Evolutionary conservation across 306 rosid species (phyloP), one percentile per base, ranked within the genome.

Genomic region (Cucurbita moschata): DNA sequence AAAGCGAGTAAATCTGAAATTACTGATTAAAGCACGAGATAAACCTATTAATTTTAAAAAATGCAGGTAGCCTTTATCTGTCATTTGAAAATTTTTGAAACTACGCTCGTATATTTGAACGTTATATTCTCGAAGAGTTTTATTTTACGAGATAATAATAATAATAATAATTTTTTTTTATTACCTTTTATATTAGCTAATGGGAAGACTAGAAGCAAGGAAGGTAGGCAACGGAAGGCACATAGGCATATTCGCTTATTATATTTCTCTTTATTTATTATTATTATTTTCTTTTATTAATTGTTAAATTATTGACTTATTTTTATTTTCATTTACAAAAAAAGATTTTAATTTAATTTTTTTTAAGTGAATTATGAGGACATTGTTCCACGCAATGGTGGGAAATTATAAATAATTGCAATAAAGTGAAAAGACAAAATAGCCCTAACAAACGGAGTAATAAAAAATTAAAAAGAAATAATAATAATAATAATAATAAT

Each of bases 181-280:
- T 30, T 2, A 62, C 2, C 30, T 39, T 39, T 63, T 7, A 12
- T 66, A n/a, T 66, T 66, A 44, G 56, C 57, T 46, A 68, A 47
- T 47, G 26, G 23, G 56, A 68, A 68, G 19, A 7, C 57, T 68
- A 6, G 6, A 70, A 50, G 74, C 44, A 70, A 70, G 59, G 44
- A 30, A 70, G 40, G 40, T 70, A 43, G 44, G 23, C 18, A 44
- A 68, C 73, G 73, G 42, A 68, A 68, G 73, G 73, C 40, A 68
- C 74, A 49, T 70, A 50, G 15, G 59, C 74, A 70, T 50, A 70
- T 70, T 69, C 74, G 23, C 74, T 26, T 69, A 26, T 69, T 30
- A 50, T 15, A 18, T 50, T 47, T 13, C 8, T 49, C 52, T 50
- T 47, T 14, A 4, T 49, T 69, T 69, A 68, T 68, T 43, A n/a